Evolutionary conservation across 2,329 filamentous ascomycete genomes (phyloP).

Genomic region (Pseudogymnoascus sp.): DNA sequence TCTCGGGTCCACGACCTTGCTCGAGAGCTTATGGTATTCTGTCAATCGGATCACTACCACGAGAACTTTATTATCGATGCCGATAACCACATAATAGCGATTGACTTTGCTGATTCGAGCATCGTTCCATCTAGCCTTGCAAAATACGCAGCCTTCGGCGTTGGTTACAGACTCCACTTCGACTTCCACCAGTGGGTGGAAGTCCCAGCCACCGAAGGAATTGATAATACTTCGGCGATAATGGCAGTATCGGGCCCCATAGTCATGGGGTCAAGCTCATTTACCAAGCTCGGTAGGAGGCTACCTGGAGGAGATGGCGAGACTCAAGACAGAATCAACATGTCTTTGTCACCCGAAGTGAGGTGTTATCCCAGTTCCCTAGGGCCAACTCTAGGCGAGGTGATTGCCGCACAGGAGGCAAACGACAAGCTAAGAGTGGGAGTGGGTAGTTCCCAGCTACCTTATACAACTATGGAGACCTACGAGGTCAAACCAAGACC

Average conservation of each 20-base stretch:
- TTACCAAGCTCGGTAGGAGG: neutral
- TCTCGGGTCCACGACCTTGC: constrained; percentile 11
- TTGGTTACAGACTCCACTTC: neutral
- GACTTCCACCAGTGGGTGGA: constrained; percentile 12
- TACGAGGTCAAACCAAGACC: no score
- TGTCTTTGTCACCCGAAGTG: neutral
- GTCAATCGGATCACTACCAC: constrained; percentile 14
- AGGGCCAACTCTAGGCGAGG: neutral
- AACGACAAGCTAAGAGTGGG: neutral
- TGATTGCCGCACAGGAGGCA: neutral
- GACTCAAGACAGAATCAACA: neutral
- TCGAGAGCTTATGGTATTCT: constrained; percentile 19
- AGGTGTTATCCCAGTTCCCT: neutral
- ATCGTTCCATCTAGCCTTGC: constrained; percentile 18
- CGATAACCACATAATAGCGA: constrained; percentile 10
- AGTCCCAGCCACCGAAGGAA: constrained; percentile 10
- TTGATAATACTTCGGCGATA: constrained; percentile 26
- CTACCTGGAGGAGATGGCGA: neutral
- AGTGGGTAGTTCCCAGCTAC: neutral
- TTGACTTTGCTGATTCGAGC: constrained; percentile 16
- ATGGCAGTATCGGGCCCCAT: neutral
- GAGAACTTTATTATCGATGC: constrained; percentile 19
- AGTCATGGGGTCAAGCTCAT: neutral
- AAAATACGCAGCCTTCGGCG: constrained; percentile 1
- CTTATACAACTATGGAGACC: neutral